phyloP scores from a whole-genome alignment of 2,329 filamentous ascomycete genomes.

The Ophiostoma sp. region DNA sequence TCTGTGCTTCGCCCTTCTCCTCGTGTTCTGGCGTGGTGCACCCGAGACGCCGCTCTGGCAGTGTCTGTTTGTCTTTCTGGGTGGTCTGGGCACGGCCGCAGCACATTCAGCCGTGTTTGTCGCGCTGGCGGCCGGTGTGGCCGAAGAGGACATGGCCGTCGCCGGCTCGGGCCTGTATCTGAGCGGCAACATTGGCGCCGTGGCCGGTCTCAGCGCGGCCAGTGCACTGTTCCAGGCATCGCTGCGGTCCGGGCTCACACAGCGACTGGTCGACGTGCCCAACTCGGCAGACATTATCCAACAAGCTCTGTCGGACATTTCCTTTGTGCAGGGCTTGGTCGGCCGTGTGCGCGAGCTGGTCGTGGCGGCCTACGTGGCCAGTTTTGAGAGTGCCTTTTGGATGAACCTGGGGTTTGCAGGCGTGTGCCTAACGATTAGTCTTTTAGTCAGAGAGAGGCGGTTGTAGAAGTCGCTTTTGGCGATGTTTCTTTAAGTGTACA shows the following conservation, averaged over 20 bases:
- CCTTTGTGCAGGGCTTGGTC: not conserved
- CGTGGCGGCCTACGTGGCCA: not conserved
- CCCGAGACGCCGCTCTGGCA: slow-evolving; percentile 57
- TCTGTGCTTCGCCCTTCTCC: slow-evolving; percentile 52
- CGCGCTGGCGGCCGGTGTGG: slow-evolving; percentile 43
- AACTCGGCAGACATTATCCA: not conserved
- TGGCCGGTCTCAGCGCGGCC: not conserved
- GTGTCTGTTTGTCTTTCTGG: slow-evolving; percentile 49
- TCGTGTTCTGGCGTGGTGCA: slow-evolving; percentile 60
- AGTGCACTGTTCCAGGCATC: not conserved
- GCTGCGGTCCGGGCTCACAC: not conserved
- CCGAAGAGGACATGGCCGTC: slow-evolving; percentile 41
- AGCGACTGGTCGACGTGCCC: not conserved
- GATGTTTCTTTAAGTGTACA: too few species aligned
- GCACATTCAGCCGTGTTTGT: slow-evolving; percentile 45
- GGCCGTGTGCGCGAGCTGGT: not conserved
- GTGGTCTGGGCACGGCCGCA: slow-evolving; percentile 45
- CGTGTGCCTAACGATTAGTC: not conserved
- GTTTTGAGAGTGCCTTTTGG: not conserved
- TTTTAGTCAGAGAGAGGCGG: not conserved
- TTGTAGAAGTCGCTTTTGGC: too few species aligned
- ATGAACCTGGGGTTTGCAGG: not conserved
- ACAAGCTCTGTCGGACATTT: not conserved
- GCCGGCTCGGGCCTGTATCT: slow-evolving; percentile 47
- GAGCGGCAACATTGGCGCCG: not conserved